phyloP scores from a whole-genome alignment of 2,329 filamentous ascomycete species.

The Fusarium sp. region DNA sequence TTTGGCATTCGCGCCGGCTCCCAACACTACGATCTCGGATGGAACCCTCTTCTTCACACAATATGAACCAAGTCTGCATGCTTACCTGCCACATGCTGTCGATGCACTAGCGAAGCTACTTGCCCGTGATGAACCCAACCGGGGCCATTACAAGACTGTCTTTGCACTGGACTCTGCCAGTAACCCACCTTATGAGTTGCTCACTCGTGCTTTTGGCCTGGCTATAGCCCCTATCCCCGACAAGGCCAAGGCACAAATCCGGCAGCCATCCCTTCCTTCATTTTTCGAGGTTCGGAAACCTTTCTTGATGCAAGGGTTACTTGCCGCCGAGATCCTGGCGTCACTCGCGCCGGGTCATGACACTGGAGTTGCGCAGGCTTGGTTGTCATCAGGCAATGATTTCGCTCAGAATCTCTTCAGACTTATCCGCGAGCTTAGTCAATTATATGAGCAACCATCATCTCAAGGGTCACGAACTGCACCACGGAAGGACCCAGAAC shows the following conservation, averaged over 20 bases:
- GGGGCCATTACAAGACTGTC: slow-evolving; percentile 84
- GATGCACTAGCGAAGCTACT: slow-evolving; percentile 93
- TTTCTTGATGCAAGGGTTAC: slow-evolving; percentile 89
- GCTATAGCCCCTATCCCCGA: slow-evolving; percentile 89
- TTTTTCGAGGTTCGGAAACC: slow-evolving; percentile 88
- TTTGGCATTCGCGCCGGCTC: slow-evolving; percentile 87
- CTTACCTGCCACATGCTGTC: slow-evolving; percentile 89
- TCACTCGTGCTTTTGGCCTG: slow-evolving; percentile 88
- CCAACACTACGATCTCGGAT: slow-evolving; percentile 70
- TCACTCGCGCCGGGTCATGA: slow-evolving; percentile 80
- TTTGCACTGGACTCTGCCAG: slow-evolving; percentile 79
- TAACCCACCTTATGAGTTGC: slow-evolving; percentile 78
- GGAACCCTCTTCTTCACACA: slow-evolving; percentile 79
- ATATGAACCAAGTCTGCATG: slow-evolving; percentile 85
- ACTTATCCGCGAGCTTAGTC: slow-evolving; percentile 79
- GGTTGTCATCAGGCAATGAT: slow-evolving; percentile 86
- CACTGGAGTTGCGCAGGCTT: slow-evolving; percentile 77
- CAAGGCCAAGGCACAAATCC: slow-evolving; percentile 63
- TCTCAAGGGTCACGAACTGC: slow-evolving; percentile 52
- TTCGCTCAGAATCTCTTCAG: slow-evolving; percentile 85
- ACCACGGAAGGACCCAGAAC: slow-evolving; percentile 62
- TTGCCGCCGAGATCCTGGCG: slow-evolving; percentile 89
- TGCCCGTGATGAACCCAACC: slow-evolving; percentile 92
- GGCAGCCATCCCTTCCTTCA: slow-evolving; percentile 71
- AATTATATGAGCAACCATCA: slow-evolving; percentile 68